Base-by-base conservation (phyloP, 2,329 filamentous ascomycete genomes). In the Paecilomyces niveus region DNA sequence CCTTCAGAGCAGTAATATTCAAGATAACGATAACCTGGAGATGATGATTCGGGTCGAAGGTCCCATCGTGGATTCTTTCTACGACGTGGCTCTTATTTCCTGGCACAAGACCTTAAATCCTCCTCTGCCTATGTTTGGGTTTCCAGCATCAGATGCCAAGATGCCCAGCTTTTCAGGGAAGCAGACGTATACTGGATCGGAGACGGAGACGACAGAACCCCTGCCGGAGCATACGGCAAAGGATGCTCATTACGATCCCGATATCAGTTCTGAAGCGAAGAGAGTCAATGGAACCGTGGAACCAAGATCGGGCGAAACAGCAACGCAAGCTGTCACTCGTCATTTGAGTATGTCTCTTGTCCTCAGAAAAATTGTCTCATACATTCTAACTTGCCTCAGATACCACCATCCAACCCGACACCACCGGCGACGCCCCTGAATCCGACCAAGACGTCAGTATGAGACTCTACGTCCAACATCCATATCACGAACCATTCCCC, bases 21-120 rank as follows among this genome's bases (percentile, higher is more conserved):
- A 83, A 63, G 73, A 90, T 62, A 92, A 91, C 56, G 87, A 89
- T 64, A 93, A 93, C 63, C 60, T 92, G 57, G 89, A 93, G 71
- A 92, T 93, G 89, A 86, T 90, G 82, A 80, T 83, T 2, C 88
- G 90, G 57, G 69, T 91, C 0, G 88, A 92, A 73, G 89, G 89
- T 0, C 84, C 88, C 0, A 89, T 92, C 58, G 89, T 92, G 0
- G 87, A 92, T 65, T 84, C 85, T 1, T 72, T 92, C 24, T 92
- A 90, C 68, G 89, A 93, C 62, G 86, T 86, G 62, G 87, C 87
- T 0, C 70, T 92, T 45, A 80, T 92, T 7, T 88, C 86, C 0
- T 93, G 89, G 89, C 79, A 87, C 62, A 85, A 85, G 60, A 73
- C 75, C 0, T 68, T 90, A 0, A 74, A 85, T 0, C 85, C 87